Percentiles rank a stretch among this genome's conserved stretches.
These are phyloP conservation scores for Fraxinus baroniana DNA, from an alignment of 305 asterid genomes.

Conservation along the genomic window DNA sequence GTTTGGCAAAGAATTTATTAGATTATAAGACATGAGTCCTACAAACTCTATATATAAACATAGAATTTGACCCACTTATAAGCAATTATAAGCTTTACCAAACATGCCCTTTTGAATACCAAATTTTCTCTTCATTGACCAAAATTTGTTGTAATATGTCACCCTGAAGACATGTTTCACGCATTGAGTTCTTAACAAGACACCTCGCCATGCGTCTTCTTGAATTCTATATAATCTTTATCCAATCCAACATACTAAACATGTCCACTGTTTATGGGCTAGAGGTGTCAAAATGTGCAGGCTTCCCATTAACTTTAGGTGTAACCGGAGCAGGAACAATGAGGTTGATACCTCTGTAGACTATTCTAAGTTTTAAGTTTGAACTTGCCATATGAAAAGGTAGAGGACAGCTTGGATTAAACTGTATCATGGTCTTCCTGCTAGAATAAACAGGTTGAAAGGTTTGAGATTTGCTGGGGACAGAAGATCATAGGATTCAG, in stretches of 20 bases:
- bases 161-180: not conserved
- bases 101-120: not conserved
- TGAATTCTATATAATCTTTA: not conserved
- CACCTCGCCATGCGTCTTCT: not conserved
- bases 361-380: not conserved
- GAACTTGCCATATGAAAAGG: not conserved
- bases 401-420: not conserved
- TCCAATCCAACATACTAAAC: not conserved
- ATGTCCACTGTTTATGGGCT: not conserved
- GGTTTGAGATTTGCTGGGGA: not conserved
- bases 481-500: not conserved
- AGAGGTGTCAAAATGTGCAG: not conserved
- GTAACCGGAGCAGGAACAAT: not conserved
- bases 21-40: not conserved
- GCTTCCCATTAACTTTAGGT: not conserved
- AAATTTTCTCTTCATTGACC: constrained; percentile 42
- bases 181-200: not conserved
- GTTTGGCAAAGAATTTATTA: constrained; percentile 6
- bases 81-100: not conserved
- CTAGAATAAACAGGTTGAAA: not conserved
- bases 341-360: not conserved
- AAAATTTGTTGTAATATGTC: constrained; percentile 28
- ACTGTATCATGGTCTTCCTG: not conserved
- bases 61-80: not conserved
- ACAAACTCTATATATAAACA: not conserved